Evolutionary conservation across 192 early-diverging fungal genomes (phyloP).

Genomic region (Glomus cerebriforme): DNA sequence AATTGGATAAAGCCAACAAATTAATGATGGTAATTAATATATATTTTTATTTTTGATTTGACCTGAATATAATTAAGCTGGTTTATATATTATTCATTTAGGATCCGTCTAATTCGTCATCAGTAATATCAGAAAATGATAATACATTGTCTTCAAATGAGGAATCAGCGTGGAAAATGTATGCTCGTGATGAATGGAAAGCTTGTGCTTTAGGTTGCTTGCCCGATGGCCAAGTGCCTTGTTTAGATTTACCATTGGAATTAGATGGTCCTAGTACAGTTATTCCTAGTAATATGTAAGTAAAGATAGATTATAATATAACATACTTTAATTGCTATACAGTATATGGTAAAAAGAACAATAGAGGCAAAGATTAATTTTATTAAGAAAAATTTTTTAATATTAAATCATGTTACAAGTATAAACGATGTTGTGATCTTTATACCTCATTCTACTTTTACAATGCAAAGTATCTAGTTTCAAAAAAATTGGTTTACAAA

Average conservation of each 20-base stretch:
- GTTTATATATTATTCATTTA: not conserved
- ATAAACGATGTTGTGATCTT: too few relatives aligned
- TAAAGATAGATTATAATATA: too few relatives aligned
- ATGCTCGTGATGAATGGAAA: conserved; percentile 35
- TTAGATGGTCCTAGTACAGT: conserved; percentile 16
- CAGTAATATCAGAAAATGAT: not conserved
- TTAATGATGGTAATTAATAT: not conserved
- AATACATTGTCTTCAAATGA: not conserved
- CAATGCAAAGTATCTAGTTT: too few relatives aligned
- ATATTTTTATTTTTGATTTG: not conserved
- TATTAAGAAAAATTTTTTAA: too few relatives aligned
- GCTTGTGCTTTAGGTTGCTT: conserved; percentile 46
- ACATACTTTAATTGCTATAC: too few relatives aligned
- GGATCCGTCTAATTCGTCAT: not conserved
- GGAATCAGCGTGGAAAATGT: conserved; percentile 36
- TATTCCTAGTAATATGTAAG: not conserved
- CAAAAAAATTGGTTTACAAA: too few relatives aligned
- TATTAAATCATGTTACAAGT: too few relatives aligned
- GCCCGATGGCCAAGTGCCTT: conserved; percentile 41
- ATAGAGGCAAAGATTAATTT: too few relatives aligned
- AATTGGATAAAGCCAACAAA: not conserved
- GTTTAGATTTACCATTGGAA: conserved; percentile 40
- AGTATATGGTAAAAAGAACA: too few relatives aligned
- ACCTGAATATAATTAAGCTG: too few relatives aligned
- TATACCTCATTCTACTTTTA: too few relatives aligned